Evolutionary conservation across 2,329 filamentous ascomycete genomes (phyloP).

Genomic region (Anthostomella pinea): DNA sequence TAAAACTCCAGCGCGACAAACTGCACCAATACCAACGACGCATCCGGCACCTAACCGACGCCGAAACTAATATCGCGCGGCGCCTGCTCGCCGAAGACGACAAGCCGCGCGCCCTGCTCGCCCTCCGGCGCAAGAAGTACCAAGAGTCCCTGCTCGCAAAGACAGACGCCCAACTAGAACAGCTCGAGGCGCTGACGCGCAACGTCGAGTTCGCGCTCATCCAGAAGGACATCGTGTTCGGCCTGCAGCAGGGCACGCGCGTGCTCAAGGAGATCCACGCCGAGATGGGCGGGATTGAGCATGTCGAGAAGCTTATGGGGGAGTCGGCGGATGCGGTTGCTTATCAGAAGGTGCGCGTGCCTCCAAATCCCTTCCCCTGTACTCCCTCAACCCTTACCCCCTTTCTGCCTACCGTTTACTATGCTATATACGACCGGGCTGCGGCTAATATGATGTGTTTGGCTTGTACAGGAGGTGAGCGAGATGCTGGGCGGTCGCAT

Average conservation of each 20-base stretch:
- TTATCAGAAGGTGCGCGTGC: conserved; percentile 77
- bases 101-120: conserved; percentile 78
- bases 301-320: conserved; percentile 92
- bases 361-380: background rate
- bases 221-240: conserved; percentile 93
- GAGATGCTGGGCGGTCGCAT: conserved; percentile 86
- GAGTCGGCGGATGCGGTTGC: conserved; percentile 87
- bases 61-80: conserved; percentile 82
- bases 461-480: conserved; percentile 70
- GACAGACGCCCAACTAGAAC: conserved; percentile 90
- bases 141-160: conserved; percentile 85
- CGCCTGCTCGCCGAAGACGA: conserved; percentile 79
- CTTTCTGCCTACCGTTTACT: conserved; percentile 2
- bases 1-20: conserved; percentile 96
- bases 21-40: conserved; percentile 93
- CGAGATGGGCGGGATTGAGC: conserved; percentile 93
- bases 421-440: conserved; percentile 1
- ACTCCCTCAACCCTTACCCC: background rate
- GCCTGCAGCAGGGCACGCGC: conserved; percentile 84
- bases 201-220: conserved; percentile 95
- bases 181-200: conserved; percentile 82
- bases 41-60: conserved; percentile 79
- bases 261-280: conserved; percentile 88
- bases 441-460: conserved; percentile 8
- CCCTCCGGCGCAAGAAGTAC: conserved; percentile 92